Conservation (phyloP, 495 filamentous ascomycete species). For the Pseudotulostoma volvatum region DNA sequence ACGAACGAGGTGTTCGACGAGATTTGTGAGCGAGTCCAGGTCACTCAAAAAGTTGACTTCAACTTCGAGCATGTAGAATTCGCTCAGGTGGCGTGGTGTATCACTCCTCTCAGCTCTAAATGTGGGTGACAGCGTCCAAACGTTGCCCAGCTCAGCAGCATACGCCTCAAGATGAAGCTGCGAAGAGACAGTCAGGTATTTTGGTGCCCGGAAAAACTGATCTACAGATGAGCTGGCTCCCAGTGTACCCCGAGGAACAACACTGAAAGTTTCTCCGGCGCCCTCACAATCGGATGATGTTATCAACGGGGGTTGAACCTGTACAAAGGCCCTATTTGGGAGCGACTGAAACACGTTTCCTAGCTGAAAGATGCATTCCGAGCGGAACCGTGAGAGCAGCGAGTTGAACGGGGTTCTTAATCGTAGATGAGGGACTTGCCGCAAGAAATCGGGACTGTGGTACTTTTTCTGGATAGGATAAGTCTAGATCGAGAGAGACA, state of each 20-base stretch:
- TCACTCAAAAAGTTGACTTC: constrained; percentile 66
- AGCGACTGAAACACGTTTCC: constrained; percentile 51
- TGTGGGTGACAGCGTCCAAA: constrained; percentile 86
- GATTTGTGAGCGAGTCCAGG: constrained; percentile 51
- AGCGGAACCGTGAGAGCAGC: constrained; percentile 67
- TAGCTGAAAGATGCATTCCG: constrained; percentile 62
- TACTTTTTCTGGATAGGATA: constrained; percentile 92
- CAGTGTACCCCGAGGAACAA: constrained; percentile 31
- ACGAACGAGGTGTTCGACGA: constrained; percentile 64
- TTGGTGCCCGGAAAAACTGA: constrained; percentile 70
- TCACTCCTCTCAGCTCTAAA: constrained; percentile 93
- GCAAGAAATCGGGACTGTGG: constrained; percentile 74
- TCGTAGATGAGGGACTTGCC: constrained; percentile 79
- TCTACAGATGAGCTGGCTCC: constrained; percentile 13
- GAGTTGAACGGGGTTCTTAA: constrained; percentile 69
- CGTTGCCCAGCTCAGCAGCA: constrained; percentile 70
- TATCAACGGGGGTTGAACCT: constrained; percentile 83
- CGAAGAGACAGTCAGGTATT: constrained; percentile 89
- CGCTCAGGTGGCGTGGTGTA: constrained; percentile 83
- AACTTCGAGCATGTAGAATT: constrained; percentile 97
- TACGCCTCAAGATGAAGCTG: constrained; percentile 92
- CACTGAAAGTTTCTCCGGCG: constrained; percentile 83
- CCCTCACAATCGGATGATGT: constrained; percentile 97
- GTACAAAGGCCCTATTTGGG: constrained; percentile 47
- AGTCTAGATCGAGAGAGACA: constrained; percentile 41